Evolutionary conservation across 2,329 filamentous ascomycete genomes (phyloP).

Genomic region (Fusarium nodosum): DNA sequence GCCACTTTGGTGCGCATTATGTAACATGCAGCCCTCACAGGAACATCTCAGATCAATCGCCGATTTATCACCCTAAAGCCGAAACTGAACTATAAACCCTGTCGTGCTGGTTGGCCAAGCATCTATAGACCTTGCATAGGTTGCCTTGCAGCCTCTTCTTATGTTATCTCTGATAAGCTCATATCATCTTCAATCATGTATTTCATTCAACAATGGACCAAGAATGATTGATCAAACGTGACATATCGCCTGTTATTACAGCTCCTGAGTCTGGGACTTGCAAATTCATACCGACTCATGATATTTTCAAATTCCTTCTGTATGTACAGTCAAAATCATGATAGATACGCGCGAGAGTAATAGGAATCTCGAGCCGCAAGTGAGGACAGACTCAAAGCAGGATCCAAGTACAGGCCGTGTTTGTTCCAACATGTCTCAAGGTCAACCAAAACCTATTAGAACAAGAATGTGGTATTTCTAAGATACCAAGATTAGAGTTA

Average conservation of each 20-base stretch:
- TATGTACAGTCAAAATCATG: background rate
- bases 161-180: conserved; percentile 20
- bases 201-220: background rate
- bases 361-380: background rate
- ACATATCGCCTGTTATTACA: too few relatives aligned
- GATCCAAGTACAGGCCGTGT: background rate
- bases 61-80: conserved; percentile 29
- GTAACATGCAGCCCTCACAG: conserved; percentile 25
- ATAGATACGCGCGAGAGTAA: background rate
- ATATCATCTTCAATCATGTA: background rate
- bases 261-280: background rate
- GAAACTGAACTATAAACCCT: background rate
- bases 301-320: background rate
- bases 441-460: background rate
- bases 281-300: background rate
- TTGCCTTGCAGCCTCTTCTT: background rate
- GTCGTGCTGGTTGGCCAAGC: conserved; percentile 7
- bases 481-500: background rate
- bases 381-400: background rate
- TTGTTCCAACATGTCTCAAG: background rate
- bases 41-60: conserved; percentile 45
- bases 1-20: conserved; percentile 6
- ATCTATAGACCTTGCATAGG: conserved; percentile 8
- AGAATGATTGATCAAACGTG: too few relatives aligned
- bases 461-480: background rate